These are phyloP conservation scores for Rutidosis leptorrhynchoides DNA, from an alignment of 129 eudicot species.

Conservation along the genomic window DNA sequence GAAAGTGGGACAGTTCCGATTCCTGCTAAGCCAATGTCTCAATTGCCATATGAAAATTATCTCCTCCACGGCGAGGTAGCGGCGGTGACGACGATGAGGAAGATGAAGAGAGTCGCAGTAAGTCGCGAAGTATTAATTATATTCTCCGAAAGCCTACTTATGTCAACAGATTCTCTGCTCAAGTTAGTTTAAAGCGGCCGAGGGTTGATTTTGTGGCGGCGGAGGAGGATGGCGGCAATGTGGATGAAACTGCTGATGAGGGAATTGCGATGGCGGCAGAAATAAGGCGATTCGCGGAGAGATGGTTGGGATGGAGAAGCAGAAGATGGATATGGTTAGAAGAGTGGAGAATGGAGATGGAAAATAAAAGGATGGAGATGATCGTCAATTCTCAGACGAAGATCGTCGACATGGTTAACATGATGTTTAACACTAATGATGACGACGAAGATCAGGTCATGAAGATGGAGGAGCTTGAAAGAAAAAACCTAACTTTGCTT, in stretches of 20 bases:
- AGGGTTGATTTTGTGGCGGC: constrained; percentile 27
- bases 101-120: constrained; percentile 28
- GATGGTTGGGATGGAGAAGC: constrained; percentile 62
- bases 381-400: constrained; percentile 58
- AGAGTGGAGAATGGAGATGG: constrained; percentile 71
- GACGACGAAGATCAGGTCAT: too few relatives aligned
- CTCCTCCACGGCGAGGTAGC: constrained; percentile 15
- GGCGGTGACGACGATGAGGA: constrained; percentile 24
- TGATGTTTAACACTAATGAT: too few relatives aligned
- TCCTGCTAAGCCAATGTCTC: constrained; percentile 38
- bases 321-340: constrained; percentile 67
- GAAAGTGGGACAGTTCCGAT: constrained; percentile 68
- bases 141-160: too few relatives aligned
- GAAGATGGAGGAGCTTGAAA: too few relatives aligned
- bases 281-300: constrained; percentile 68
- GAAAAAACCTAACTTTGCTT: too few relatives aligned
- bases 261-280: constrained; percentile 55
- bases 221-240: constrained; percentile 25
- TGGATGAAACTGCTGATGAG: constrained; percentile 22
- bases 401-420: constrained; percentile 51
- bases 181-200: constrained; percentile 33
- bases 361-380: constrained; percentile 79
- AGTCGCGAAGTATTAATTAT: too few relatives aligned
- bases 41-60: constrained; percentile 26
- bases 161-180: constrained; percentile 31